A percentile compares a stretch with the other conserved stretches of the same genome.
Conservation (phyloP, 2,329 filamentous ascomycete genomes). For the Curvularia eragrostidis region DNA sequence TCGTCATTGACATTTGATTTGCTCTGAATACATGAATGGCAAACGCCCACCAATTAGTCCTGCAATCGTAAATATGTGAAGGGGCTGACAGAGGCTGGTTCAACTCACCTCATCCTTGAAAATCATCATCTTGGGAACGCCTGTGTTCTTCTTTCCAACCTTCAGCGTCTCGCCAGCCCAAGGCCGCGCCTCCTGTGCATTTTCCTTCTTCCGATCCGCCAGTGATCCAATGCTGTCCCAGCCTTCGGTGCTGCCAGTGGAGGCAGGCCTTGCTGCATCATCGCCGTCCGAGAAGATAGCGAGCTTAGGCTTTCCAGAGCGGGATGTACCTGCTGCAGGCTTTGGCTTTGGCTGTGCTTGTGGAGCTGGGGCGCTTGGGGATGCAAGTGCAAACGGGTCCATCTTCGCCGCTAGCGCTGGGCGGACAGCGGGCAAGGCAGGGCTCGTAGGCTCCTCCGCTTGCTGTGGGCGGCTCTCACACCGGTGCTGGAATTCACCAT, state of each 20-base stretch:
- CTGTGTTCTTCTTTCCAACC: slow-evolving; percentile 80
- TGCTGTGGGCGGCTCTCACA: slow-evolving; percentile 71
- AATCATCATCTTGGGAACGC: slow-evolving; percentile 81
- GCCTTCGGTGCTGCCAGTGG: slow-evolving; percentile 69
- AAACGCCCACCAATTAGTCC: slow-evolving; percentile 82
- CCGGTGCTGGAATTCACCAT: slow-evolving; percentile 86
- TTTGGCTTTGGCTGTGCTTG: slow-evolving; percentile 63
- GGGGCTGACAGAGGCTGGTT: slow-evolving; percentile 45
- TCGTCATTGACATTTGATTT: slow-evolving; percentile 48
- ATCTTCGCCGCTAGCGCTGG: slow-evolving; percentile 84
- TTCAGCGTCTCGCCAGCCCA: slow-evolving; percentile 93
- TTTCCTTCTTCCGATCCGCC: slow-evolving; percentile 92
- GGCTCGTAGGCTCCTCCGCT: slow-evolving; percentile 74
- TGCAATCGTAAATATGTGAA: slow-evolving; percentile 56
- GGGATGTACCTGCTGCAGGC: slow-evolving; percentile 60
- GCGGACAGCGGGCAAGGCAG: slow-evolving; percentile 81
- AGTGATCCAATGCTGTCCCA: slow-evolving; percentile 94
- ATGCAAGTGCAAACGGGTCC: slow-evolving; percentile 71
- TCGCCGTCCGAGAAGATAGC: slow-evolving; percentile 87
- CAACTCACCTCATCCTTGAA: slow-evolving; percentile 94
- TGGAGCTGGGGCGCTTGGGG: slow-evolving; percentile 64
- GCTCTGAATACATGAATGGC: slow-evolving; percentile 60
- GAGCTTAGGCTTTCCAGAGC: slow-evolving; percentile 79
- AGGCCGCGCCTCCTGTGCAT: slow-evolving; percentile 81
- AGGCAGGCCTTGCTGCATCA: slow-evolving; percentile 59